Base-by-base conservation (phyloP, 2,329 filamentous ascomycete species). In the Cercospora nicotianae region DNA sequence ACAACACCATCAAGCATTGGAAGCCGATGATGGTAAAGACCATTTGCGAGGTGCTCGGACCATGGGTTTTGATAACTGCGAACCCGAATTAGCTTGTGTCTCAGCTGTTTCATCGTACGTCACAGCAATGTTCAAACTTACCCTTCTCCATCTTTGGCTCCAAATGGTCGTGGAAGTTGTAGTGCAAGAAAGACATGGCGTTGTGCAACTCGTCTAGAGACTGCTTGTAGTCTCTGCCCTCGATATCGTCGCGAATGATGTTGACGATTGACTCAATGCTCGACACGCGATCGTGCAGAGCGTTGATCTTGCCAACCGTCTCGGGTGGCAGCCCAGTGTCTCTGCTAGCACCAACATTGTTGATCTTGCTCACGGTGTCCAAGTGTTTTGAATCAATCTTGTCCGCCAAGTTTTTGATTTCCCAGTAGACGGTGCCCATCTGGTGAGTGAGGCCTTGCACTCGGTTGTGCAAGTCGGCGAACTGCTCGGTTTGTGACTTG, bases 391-490 rank as follows among this genome's bases (percentile, higher is more conserved):
- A 80, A 75, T 90, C 86, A 71, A 83, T 81, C 42, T 85, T 78
- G 66, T 81, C 81, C 60, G 84, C 80, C 65, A 87, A 79, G 45
- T 82, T 78, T 10, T 84, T 82, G 48, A 90, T 79, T 65, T 87
- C 81, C 51, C 84, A 84, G 79, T 87, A 88, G 66, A 92, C 83
- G 72, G 85, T 85, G 20, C 84, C 84, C 51, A 93, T 81, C 75
- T 91, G 89, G 79, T 92, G 89, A 78, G 88, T 88, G 67, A 92
- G 83, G 73, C 83, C 85, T 79, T 94, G 92, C 18, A 98, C 83
- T 33, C 93, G 91, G 82, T 91, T 91, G 83, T 96, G 91, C 13
- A 98, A 85, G 77, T 97, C 94, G 36, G 86, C 85, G 77, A 97
- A 94, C 79, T 97, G 93, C 64, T 84, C 79, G 71, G 82, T 75